These are phyloP conservation scores for Copromyces sp. DNA, from an alignment of 495 filamentous ascomycete genomes.

Conservation along the genomic window DNA sequence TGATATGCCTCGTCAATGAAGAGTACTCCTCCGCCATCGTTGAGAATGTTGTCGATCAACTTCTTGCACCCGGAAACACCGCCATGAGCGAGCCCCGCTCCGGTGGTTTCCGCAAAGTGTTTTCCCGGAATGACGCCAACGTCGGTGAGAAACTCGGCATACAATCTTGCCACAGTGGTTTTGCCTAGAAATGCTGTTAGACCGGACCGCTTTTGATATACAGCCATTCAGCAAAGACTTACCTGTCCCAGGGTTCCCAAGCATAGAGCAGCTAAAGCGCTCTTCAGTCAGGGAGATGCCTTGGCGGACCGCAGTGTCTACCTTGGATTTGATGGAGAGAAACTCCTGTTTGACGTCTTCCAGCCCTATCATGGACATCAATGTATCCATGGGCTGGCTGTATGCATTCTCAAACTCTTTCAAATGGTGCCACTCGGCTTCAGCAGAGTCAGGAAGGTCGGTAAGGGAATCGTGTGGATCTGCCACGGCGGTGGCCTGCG, in stretches of 20 bases:
- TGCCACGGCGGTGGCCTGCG: too few species aligned
- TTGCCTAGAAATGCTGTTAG: too few species aligned
- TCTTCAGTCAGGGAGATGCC: slow-evolving; percentile 44
- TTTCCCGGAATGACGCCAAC: too few species aligned
- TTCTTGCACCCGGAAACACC: too few species aligned
- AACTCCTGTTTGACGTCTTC: slow-evolving; percentile 60
- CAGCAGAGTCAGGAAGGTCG: slow-evolving; percentile 15
- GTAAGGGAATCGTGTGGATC: too few species aligned
- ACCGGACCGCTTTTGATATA: too few species aligned
- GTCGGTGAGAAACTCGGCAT: too few species aligned
- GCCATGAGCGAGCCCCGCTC: too few species aligned
- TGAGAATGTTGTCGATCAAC: slow-evolving; percentile 45
- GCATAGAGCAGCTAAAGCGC: slow-evolving; percentile 51
- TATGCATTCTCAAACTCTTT: slow-evolving; percentile 40
- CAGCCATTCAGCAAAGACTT: too few species aligned
- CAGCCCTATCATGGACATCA: slow-evolving; percentile 66
- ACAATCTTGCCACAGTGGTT: too few species aligned
- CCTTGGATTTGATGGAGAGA: slow-evolving; percentile 53
- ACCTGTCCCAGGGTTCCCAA: slow-evolving; percentile 80
- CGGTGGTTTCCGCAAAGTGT: too few species aligned
- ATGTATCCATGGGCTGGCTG: slow-evolving; percentile 47
- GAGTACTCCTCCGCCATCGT: slow-evolving; percentile 54
- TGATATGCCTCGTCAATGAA: slow-evolving; percentile 80
- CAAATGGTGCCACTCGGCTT: slow-evolving; percentile 50
- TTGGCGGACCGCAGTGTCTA: slow-evolving; percentile 53